Evolutionary conservation across 306 rosid species (phyloP).

Genomic region (Lotus japonicus): DNA sequence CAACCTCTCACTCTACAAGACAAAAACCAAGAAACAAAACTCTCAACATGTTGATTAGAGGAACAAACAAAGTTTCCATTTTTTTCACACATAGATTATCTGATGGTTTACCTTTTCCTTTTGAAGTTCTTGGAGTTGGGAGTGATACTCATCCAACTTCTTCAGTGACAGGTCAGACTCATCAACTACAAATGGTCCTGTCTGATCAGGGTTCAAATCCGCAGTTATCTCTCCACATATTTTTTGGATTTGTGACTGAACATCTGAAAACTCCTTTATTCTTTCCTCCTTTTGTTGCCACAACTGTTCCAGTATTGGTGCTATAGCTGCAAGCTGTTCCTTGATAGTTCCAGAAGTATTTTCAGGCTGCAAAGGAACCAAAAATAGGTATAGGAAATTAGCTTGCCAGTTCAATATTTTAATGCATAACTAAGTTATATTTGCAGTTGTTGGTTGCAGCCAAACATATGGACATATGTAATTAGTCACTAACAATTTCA

Average conservation of each 20-base stretch:
- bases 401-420: background rate
- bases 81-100: background rate
- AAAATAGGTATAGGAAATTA: background rate
- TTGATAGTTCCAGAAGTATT: conserved; percentile 33
- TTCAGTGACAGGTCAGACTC: conserved; percentile 72
- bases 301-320: conserved; percentile 69
- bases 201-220: conserved; percentile 35
- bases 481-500: conserved; percentile 26
- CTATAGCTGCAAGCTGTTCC: conserved; percentile 62
- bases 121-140: conserved; percentile 84
- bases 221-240: conserved; percentile 87
- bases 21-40: conserved; percentile 7
- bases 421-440: background rate
- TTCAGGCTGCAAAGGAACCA: conserved; percentile 30
- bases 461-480: background rate
- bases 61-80: background rate
- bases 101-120: conserved; percentile 66
- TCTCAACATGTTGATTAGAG: background rate
- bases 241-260: conserved; percentile 73
- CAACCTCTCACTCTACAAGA: conserved; percentile 68
- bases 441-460: background rate
- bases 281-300: conserved; percentile 86
- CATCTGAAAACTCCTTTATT: conserved; percentile 68
- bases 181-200: conserved; percentile 42
- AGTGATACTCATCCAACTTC: conserved; percentile 76